Conservation (phyloP, 805 yeast species). For the Yarrowia deformans region DNA sequence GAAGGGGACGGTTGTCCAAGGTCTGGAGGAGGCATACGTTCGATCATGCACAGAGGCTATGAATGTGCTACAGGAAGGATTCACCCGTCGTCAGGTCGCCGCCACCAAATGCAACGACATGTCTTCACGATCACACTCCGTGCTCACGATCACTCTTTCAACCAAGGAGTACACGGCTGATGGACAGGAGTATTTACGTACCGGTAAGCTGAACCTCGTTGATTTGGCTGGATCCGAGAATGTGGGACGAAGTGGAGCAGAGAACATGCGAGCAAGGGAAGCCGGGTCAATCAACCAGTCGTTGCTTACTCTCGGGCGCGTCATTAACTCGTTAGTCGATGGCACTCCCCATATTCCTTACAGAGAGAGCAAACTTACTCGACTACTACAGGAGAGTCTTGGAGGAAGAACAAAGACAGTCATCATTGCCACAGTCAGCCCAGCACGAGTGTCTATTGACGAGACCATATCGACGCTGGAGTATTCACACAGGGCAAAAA, state of each 20-base stretch:
- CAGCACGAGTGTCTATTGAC: conserved; percentile 76
- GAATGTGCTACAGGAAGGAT: conserved; percentile 61
- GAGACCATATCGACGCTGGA: conserved; percentile 85
- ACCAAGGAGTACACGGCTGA: conserved; percentile 60
- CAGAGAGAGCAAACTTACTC: conserved; percentile 78
- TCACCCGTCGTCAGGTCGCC: conserved; percentile 70
- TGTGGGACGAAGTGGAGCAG: conserved; percentile 83
- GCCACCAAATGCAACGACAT: conserved; percentile 76
- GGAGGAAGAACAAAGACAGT: conserved; percentile 90
- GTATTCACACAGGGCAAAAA: conserved; percentile 85
- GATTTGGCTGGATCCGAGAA: conserved; percentile 96
- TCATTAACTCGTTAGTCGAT: conserved; percentile 74
- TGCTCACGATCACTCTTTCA: conserved; percentile 70
- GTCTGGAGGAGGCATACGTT: conserved; percentile 63
- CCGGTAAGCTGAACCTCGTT: conserved; percentile 79
- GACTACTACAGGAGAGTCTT: conserved; percentile 77
- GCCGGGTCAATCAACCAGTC: conserved; percentile 93
- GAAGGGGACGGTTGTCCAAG: conserved; percentile 59
- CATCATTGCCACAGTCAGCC: conserved; percentile 83
- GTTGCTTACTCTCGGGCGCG: conserved; percentile 83
- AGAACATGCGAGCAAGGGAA: conserved; percentile 82
- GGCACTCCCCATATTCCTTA: conserved; percentile 77
- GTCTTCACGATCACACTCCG: conserved; percentile 80
- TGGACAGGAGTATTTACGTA: conserved; percentile 59
- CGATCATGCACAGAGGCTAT: conserved; percentile 59